Percentiles rank a stretch among this genome's conserved stretches.
Evolutionary conservation across 208 protist genomes (phyloP).

Genomic region (Entamoeba moshkovskii): DNA sequence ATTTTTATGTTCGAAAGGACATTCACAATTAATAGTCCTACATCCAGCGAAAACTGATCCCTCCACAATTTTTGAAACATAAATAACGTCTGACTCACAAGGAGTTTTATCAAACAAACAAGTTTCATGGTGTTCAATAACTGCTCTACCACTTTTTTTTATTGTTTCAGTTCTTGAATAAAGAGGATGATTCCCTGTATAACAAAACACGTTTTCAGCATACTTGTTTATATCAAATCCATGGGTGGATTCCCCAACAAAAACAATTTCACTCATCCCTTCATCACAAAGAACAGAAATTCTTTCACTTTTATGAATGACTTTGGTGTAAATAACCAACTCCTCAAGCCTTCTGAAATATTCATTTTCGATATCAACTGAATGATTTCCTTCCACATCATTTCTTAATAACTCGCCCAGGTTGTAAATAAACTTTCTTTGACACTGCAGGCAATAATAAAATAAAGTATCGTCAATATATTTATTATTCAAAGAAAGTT

Average conservation of each 20-base stretch:
- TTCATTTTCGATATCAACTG: not conserved
- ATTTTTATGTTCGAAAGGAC: not conserved
- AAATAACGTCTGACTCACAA: not conserved
- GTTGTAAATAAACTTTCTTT: not conserved
- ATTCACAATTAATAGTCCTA: not conserved
- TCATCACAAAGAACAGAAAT: not conserved
- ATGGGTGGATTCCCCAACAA: not conserved
- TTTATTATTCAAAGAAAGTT: not conserved
- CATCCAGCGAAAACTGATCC: not conserved
- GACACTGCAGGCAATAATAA: not conserved
- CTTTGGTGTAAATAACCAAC: not conserved
- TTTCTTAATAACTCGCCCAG: not conserved
- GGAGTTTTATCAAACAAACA: not conserved
- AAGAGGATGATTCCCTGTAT: not conserved
- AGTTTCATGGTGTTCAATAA: not conserved
- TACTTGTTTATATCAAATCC: not conserved
- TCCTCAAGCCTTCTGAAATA: not conserved
- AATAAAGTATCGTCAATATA: not conserved
- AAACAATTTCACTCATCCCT: not conserved
- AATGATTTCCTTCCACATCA: not conserved
- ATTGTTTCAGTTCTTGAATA: not conserved
- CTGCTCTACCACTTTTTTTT: not conserved
- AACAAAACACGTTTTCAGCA: not conserved
- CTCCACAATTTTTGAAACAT: not conserved
- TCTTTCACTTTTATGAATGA: not conserved